A percentile compares a stretch with the other conserved stretches of the same genome.
Evolutionary conservation across 257 asterid genomes (phyloP).

Genomic region (Forsythia suspensa): DNA sequence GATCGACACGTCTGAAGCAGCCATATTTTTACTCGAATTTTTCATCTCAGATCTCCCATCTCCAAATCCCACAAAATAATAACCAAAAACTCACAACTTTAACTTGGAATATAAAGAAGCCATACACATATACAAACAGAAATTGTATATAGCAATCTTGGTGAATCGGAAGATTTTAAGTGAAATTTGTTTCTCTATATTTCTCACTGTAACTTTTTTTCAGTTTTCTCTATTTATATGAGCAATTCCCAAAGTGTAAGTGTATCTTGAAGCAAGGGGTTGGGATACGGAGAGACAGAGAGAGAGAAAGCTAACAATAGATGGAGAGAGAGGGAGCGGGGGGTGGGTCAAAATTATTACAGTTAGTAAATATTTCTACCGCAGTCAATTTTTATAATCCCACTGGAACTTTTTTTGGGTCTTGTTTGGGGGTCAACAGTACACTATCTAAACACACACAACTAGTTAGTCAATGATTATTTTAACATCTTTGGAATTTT

Average conservation of each 20-base stretch:
- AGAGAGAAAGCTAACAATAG: slow-evolving; percentile 2
- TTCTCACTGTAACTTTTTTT: background rate
- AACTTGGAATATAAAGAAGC: background rate
- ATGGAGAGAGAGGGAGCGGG: background rate
- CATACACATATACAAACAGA: background rate
- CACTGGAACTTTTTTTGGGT: background rate
- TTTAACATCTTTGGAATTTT: too few species aligned
- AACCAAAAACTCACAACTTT: background rate
- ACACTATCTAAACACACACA: background rate
- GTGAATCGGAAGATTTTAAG: slow-evolving; percentile 13
- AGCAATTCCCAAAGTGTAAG: background rate
- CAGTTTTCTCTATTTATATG: background rate
- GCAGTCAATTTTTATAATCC: slow-evolving; percentile 30
- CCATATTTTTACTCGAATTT: slow-evolving; percentile 37
- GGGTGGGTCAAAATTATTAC: background rate
- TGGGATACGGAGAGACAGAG: background rate
- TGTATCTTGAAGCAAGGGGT: slow-evolving; percentile 28
- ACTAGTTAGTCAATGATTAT: too few species aligned
- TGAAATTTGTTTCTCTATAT: slow-evolving; percentile 3
- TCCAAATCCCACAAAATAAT: slow-evolving; percentile 19
- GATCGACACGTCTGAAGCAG: slow-evolving; percentile 58
- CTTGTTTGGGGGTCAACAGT: slow-evolving; percentile 3
- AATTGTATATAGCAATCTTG: background rate
- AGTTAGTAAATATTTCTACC: slow-evolving; percentile 20
- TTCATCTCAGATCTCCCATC: slow-evolving; percentile 72